Base-by-base conservation (phyloP, 495 filamentous ascomycete species). In the Lophium mytilinum region DNA sequence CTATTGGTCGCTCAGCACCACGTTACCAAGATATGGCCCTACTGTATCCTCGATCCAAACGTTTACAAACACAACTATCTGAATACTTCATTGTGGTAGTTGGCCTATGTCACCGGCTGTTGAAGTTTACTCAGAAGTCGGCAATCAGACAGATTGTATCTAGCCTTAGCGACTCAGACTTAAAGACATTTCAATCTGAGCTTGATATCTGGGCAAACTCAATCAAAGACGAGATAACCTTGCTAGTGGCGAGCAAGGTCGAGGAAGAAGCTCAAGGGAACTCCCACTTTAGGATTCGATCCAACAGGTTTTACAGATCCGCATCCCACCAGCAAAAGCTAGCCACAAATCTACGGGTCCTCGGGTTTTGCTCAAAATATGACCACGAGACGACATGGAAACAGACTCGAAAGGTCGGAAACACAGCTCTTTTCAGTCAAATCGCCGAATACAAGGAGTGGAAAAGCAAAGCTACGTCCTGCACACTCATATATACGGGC, bases 21-120 rank as follows among this genome's bases (percentile, higher is more conserved):
- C 71, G 73, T 24, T 73, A 74, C 55, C 63, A 76, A 61, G 60
- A 30, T n/a, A 67, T 76, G 54, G 67, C 68, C 14, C 43, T 73
- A 48, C 64, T 78, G 14, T 76, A 75, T 64, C 69, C 71, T 1
- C 68, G 53, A 56, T 76, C 72, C 10, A 67, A 63, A 46, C 59
- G 52, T 34, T 56, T 77, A 30, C 73, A 73, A 60, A 68, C 67
- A 34, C 37, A 65, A 21, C 59, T 76, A 37, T 73, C 45, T 50
- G 73, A 76, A 62, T 76, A 76, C 56, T 75, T 73, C 50, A 71
- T 73, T 52, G 63, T 72, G 5, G 66, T 77, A 18, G 71, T 77
- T 46, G 43, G 59, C 36, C 64, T 76, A 21, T 78, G 72, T 50
- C 69, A 72, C 51, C 56, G 70, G 18, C 47, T 73, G 4, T 61